A percentile compares a stretch with the other conserved stretches of the same genome.
Conservation (phyloP, 2,329 filamentous ascomycete genomes). For the Leptographium procerum region DNA sequence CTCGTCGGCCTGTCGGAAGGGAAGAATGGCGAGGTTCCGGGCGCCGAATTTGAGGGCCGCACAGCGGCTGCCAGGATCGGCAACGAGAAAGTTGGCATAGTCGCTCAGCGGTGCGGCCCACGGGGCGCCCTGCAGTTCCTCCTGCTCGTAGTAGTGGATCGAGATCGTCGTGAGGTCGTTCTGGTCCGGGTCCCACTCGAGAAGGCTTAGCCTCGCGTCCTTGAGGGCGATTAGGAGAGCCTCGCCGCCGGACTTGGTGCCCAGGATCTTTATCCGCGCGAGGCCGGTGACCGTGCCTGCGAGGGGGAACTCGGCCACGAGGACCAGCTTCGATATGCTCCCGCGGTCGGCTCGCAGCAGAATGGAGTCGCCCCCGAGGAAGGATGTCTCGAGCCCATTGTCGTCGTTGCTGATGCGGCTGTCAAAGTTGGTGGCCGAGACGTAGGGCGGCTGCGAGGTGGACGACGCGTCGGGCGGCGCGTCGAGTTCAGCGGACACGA, state of each 20-base stretch:
- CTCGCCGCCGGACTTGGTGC: conserved; percentile 70
- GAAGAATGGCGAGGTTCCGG: conserved; percentile 82
- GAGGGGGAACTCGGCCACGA: conserved; percentile 74
- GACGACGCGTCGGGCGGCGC: conserved; percentile 23
- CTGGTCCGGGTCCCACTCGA: conserved; percentile 84
- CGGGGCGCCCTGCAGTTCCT: conserved; percentile 71
- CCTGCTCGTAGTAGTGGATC: conserved; percentile 96
- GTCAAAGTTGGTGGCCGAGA: conserved; percentile 26
- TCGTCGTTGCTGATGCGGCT: conserved; percentile 47
- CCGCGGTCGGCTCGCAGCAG: conserved; percentile 51
- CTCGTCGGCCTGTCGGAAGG: conserved; percentile 67
- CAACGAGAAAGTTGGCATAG: conserved; percentile 70
- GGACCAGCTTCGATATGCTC: conserved; percentile 64
- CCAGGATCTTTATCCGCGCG: conserved; percentile 60
- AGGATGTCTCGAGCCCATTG: conserved; percentile 54
- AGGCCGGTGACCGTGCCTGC: conserved; percentile 78
- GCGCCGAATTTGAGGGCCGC: conserved; percentile 87
- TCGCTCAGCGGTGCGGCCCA: conserved; percentile 68
- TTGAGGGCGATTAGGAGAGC: conserved; percentile 73
- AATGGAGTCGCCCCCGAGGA: conserved; percentile 51
- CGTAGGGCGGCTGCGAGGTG: conserved; percentile 18
- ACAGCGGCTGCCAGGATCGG: conserved; percentile 86
- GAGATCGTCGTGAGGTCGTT: conserved; percentile 77
- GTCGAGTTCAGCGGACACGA: conserved; percentile 53
- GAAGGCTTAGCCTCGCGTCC: conserved; percentile 83